phyloP scores from a whole-genome alignment of 108 stramenopile species.

The Cylindrotheca fusiformis region DNA sequence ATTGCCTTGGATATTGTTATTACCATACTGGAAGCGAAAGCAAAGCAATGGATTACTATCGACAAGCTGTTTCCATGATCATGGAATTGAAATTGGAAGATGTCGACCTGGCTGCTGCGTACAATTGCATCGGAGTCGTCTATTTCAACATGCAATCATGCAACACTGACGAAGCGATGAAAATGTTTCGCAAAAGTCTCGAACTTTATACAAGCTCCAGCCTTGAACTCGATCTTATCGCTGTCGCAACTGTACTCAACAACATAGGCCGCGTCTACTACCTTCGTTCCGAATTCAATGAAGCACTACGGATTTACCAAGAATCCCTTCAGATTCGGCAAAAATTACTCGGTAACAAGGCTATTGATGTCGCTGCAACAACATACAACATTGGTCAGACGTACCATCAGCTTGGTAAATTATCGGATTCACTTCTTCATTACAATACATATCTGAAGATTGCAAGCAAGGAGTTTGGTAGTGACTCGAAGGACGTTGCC shows the following conservation, averaged over 20 bases:
- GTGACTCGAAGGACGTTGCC: constrained; percentile 49
- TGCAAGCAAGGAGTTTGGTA: constrained; percentile 32
- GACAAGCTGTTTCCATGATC: constrained; percentile 13
- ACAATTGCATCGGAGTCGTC: constrained; percentile 44
- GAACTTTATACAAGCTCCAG: constrained; percentile 27
- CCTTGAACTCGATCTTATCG: constrained; percentile 27
- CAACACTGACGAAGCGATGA: constrained; percentile 30
- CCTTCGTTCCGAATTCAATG: constrained; percentile 42
- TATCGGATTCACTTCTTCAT: constrained; percentile 39
- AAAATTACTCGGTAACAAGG: constrained; percentile 32
- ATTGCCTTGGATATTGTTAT: constrained; percentile 41
- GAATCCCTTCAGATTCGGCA: constrained; percentile 48
- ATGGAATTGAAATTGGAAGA: not conserved
- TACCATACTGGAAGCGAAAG: constrained; percentile 40
- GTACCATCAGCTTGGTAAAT: constrained; percentile 45
- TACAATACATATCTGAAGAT: constrained; percentile 56
- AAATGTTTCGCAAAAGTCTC: constrained; percentile 37
- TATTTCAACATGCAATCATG: constrained; percentile 22
- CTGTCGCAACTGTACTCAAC: constrained; percentile 60
- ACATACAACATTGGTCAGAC: constrained; percentile 72
- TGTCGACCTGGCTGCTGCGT: constrained; percentile 25
- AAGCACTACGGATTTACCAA: constrained; percentile 46
- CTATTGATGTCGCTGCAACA: constrained; percentile 66
- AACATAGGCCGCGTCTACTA: constrained; percentile 67
- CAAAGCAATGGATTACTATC: constrained; percentile 30